Base-by-base conservation (phyloP, 2,329 filamentous ascomycete species). In the Clonostachys byssicola region DNA sequence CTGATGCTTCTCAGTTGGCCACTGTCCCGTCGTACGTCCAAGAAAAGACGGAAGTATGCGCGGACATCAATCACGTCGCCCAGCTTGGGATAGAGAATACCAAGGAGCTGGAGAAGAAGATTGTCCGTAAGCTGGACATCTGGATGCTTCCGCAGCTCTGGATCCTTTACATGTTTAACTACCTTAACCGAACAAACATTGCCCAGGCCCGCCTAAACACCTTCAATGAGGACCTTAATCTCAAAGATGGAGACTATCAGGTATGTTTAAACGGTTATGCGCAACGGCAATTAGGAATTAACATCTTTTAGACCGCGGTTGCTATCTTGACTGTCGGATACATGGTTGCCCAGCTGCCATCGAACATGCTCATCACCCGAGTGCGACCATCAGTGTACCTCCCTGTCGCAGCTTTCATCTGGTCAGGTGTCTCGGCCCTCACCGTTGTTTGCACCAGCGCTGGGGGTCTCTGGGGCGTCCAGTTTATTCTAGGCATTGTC, bases 401-500 rank as follows among this genome's bases (percentile, higher is more conserved):
- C 2, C 70, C 75, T 0, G 54, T 57, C 8, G 74, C 78, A 53
- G 79, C 80, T 73, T 57, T 69, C 6, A 50, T 74, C 3, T 80
- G 77, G 57, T 60, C 59, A 12, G 47, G 47, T 1, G 30, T 61
- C 18, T 52, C 70, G 12, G 72, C 72, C 2, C 64, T 69, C 48
- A 80, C 81, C 72, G 71, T 72, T 4, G 64, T 64, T 4, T 67
- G 75, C 40, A 61, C 75, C 7, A 70, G 56, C 42, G 80, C 74
- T 51, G 60, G 65, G 1, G 71, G 74, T 3, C 62, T 81, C 1
- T 62, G 80, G 1, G 70, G 65, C 6, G 54, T 58, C 36, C 49
- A 76, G 3, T 68, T 77, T 39, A 56, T 80, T 18, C 63, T 80
- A 9, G 77, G 77, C 45, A 65, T 72, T 4, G 59, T 77, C 20